phyloP scores from a whole-genome alignment of 2,329 filamentous ascomycete genomes.

The Fusarium chaquense region DNA sequence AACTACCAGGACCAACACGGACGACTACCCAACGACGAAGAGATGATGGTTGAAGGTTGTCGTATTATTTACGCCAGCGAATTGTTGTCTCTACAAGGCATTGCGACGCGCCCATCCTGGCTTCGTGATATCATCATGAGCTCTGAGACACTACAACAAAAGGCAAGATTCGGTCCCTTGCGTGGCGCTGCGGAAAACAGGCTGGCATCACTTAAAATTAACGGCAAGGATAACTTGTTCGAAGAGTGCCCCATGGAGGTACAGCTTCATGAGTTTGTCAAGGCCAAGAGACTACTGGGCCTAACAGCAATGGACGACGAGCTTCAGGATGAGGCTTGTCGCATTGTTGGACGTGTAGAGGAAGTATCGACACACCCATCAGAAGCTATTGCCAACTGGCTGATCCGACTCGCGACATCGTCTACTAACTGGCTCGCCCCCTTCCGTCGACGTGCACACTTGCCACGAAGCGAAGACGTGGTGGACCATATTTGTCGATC shows the following conservation, averaged over 20 bases:
- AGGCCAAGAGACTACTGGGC: slow-evolving; percentile 64
- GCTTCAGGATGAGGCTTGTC: slow-evolving; percentile 70
- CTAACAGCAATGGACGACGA: slow-evolving; percentile 70
- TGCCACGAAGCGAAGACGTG: slow-evolving; percentile 69
- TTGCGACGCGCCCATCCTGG: slow-evolving; percentile 61
- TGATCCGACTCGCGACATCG: slow-evolving; percentile 63
- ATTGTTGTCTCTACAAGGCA: slow-evolving; percentile 56
- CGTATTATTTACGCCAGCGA: slow-evolving; percentile 69
- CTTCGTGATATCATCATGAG: slow-evolving; percentile 70
- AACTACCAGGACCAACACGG: slow-evolving; percentile 59
- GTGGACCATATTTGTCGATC: slow-evolving; percentile 61
- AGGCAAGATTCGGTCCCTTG: slow-evolving; percentile 63
- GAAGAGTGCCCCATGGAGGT: slow-evolving; percentile 67
- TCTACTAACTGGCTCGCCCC: slow-evolving; percentile 67
- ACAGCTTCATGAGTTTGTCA: slow-evolving; percentile 67
- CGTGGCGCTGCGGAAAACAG: slow-evolving; percentile 61
- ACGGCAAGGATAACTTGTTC: slow-evolving; percentile 69
- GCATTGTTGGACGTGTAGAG: slow-evolving; percentile 68
- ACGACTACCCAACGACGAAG: slow-evolving; percentile 60
- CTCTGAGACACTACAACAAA: slow-evolving; percentile 56
- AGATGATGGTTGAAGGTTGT: slow-evolving; percentile 69
- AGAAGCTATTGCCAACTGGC: slow-evolving; percentile 66
- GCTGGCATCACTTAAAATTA: slow-evolving; percentile 64
- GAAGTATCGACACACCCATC: slow-evolving; percentile 62
- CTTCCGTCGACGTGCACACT: slow-evolving; percentile 67